Evolutionary conservation across 345 rosid genomes (phyloP).

Genomic region (Excoecaria cochinchinensis): DNA sequence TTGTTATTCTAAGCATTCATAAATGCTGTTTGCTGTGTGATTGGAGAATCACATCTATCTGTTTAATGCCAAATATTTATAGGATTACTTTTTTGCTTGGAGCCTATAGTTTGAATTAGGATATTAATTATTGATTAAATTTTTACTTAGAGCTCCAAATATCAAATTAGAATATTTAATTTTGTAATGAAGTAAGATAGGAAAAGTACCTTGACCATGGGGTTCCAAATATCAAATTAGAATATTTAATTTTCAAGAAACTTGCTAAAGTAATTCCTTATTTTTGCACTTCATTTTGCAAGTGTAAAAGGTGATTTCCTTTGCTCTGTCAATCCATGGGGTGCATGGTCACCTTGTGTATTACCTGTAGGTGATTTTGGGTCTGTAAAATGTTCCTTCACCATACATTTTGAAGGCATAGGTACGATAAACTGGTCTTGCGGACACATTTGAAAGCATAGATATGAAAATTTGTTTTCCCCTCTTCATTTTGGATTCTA

Average conservation of each 20-base stretch:
- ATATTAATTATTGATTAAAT: neutral
- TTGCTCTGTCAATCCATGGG: neutral
- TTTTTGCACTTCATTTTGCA: neutral
- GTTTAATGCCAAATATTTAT: neutral
- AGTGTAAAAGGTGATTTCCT: neutral
- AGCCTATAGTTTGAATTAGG: neutral
- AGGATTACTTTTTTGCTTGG: neutral
- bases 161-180: neutral
- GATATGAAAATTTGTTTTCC: neutral
- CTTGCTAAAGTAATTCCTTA: neutral
- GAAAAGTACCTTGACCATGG: no score
- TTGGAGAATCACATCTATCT: neutral
- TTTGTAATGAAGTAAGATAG: neutral
- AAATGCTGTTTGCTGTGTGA: neutral
- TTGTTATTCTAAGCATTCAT: neutral
- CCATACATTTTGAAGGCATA: neutral
- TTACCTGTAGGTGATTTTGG: neutral
- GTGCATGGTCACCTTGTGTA: neutral
- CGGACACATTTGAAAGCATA: no score
- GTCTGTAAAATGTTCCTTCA: neutral
- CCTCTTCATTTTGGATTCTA: neutral
- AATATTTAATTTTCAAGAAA: neutral
- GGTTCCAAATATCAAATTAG: neutral
- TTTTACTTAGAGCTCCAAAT: neutral
- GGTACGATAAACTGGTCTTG: neutral